Evolutionary conservation across 1,284 basidiomycete species (phyloP), one percentile per base, ranked within the genome.

Genomic region (Leucoagaricus sp.): DNA sequence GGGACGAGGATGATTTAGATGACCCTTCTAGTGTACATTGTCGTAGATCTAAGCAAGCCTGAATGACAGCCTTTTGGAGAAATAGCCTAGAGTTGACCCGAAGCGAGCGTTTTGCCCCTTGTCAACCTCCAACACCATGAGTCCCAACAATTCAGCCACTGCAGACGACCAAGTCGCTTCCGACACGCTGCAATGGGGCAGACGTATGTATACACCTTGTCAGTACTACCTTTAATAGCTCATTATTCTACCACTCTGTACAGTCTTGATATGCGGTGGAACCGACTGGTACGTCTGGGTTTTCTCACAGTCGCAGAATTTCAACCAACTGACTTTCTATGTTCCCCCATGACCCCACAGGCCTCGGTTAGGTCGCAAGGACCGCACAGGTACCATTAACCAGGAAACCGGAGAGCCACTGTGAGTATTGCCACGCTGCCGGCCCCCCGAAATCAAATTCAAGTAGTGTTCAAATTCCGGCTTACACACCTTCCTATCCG

Each of bases 191-290:
- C 64, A 66, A 54, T 75, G 73, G 73, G 73, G 73, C 60, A 66
- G 73, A 70, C 69, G 73, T 74, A 67, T 58, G 57, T 55, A 49
- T 50, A 25, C 4, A 12, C 50, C 34, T 21, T 47, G 13, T 36
- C 26, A 26, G 9, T 9, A 36, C 26, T 41, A 13, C 23, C 17
- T 31, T 6, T 36, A 23, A 12, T 17, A 36, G 49, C 58, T 58
- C 58, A 62, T 55, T 60, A 57, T 48, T 53, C 33, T 58, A 57
- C 50, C 40, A 44, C 52, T 59, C 47, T 49, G 53, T 54, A 52
- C 62, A 93, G 92, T 94, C 50, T 72, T 94, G 62, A 85, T 94
- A 61, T 89, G 86, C 62, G 91, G 91, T 47, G 92, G 91, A 56
- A 93, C 89, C 44, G 91, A 93, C 75, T 94, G 92, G 91, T 89